phyloP scores from a whole-genome alignment of 768 basidiomycete species.

The Tylopilus sp. region DNA sequence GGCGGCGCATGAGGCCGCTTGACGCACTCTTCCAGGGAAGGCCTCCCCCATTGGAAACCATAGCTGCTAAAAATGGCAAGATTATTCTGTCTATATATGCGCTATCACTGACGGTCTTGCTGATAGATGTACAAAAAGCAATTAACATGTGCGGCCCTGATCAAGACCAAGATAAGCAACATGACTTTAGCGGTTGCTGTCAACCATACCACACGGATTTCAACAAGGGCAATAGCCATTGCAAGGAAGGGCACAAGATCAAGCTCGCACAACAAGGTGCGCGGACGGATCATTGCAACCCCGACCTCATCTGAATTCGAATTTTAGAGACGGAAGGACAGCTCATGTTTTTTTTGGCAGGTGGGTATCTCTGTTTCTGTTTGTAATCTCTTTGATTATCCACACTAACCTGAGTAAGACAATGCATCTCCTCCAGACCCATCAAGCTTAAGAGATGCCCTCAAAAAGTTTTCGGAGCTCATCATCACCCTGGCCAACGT shows the following conservation, averaged over 20 bases:
- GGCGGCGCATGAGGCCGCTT: too few species aligned
- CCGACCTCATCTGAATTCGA: neutral
- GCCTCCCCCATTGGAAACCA: too few species aligned
- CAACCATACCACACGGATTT: neutral
- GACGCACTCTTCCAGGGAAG: neutral
- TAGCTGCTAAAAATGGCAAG: constrained; percentile 2
- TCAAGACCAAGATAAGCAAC: too few species aligned
- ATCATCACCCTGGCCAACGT: constrained; percentile 1
- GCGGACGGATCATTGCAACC: neutral
- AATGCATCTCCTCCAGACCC: neutral
- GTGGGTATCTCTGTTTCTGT: constrained; percentile 1
- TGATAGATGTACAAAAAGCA: neutral
- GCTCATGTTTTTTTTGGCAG: constrained; percentile 12
- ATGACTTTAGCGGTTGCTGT: neutral
- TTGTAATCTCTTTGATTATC: neutral
- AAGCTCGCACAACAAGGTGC: constrained; percentile 1
- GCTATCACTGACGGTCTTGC: neutral
- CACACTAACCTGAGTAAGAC: neutral
- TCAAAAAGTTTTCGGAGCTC: constrained; percentile 5
- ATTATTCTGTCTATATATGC: neutral
- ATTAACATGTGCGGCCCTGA: neutral
- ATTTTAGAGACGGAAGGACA: neutral
- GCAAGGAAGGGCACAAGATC: constrained; percentile 7
- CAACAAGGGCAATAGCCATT: neutral
- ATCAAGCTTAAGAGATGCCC: too few species aligned